Conservation (phyloP, 1,284 basidiomycete genomes). For the Dichomitus squalens region DNA sequence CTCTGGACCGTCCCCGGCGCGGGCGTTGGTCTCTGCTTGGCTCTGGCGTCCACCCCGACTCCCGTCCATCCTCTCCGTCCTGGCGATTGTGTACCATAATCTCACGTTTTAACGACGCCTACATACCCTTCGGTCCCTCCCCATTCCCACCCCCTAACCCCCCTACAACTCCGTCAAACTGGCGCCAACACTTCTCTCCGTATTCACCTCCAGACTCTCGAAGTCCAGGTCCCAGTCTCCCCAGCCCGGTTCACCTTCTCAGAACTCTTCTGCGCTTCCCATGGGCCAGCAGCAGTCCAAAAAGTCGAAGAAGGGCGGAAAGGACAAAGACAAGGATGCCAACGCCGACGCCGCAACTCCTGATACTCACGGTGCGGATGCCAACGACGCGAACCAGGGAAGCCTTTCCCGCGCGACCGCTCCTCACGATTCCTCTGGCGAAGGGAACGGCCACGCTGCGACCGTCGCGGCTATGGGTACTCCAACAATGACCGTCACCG, state of each 20-base stretch:
- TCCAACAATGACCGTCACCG: conserved; percentile 55
- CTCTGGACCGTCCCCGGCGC: conserved; percentile 13
- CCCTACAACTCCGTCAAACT: conserved; percentile 49
- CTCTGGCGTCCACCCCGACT: conserved; percentile 17
- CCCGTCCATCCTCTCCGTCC: conserved; percentile 11
- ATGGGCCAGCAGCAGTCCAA: conserved; percentile 84
- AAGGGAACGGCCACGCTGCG: conserved; percentile 21
- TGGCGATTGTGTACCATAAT: conserved; percentile 22
- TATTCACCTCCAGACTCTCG: conserved; percentile 67
- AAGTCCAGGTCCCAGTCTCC: conserved; percentile 73
- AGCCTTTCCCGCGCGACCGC: conserved; percentile 48
- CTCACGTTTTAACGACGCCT: conserved; percentile 22
- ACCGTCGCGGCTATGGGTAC: conserved; percentile 24
- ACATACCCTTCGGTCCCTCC: conserved; percentile 9
- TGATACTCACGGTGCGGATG: conserved; percentile 37
- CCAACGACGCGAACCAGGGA: conserved; percentile 45
- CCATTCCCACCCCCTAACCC: conserved; percentile 18
- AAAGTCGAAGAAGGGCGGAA: conserved; percentile 69
- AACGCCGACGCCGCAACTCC: conserved; percentile 34
- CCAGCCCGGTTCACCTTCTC: conserved; percentile 45
- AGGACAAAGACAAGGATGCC: conserved; percentile 65
- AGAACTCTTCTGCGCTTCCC: conserved; percentile 40
- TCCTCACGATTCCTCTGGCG: conserved; percentile 23
- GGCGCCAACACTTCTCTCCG: conserved; percentile 79
- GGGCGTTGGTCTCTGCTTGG: conserved; percentile 9